Evolutionary conservation across 2,329 filamentous ascomycete genomes (phyloP).

Genomic region (Didymella lethalis): DNA sequence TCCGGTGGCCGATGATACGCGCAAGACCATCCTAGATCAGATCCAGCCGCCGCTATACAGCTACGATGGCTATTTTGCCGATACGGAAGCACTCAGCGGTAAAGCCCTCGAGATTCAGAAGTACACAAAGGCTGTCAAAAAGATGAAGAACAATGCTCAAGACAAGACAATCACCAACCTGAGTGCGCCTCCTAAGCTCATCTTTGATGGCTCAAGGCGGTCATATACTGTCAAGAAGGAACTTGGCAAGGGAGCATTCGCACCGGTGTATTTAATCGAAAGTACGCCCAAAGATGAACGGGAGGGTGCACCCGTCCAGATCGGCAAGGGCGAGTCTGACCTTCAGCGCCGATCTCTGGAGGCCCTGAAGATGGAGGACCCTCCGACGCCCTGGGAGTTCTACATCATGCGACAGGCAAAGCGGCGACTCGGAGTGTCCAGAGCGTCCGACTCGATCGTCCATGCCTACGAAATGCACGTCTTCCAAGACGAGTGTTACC

Average conservation of each 20-base stretch:
- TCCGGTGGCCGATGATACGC: constrained; percentile 79
- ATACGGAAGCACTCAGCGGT: constrained; percentile 68
- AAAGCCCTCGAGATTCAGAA: constrained; percentile 80
- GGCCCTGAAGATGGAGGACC: constrained; percentile 93
- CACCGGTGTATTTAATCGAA: constrained; percentile 91
- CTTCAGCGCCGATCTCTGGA: constrained; percentile 69
- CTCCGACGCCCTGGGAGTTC: constrained; percentile 92
- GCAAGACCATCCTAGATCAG: constrained; percentile 76
- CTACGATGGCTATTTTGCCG: constrained; percentile 82
- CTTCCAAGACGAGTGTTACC: constrained; percentile 87
- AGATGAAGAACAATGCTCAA: constrained; percentile 60
- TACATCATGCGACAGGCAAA: constrained; percentile 90
- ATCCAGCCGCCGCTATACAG: constrained; percentile 75
- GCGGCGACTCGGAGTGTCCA: constrained; percentile 73
- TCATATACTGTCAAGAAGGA: constrained; percentile 83
- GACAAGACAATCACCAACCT: constrained; percentile 70
- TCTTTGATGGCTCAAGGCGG: constrained; percentile 70
- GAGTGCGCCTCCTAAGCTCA: constrained; percentile 68
- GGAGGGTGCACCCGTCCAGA: constrained; percentile 56
- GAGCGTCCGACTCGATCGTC: constrained; percentile 79
- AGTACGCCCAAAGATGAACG: constrained; percentile 64
- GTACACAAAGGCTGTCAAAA: constrained; percentile 73
- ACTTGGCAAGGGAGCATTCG: constrained; percentile 91
- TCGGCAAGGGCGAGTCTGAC: constrained; percentile 71
- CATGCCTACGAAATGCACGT: constrained; percentile 89